Conservation (phyloP, 805 yeast genomes). For the Pichia nakasei region DNA sequence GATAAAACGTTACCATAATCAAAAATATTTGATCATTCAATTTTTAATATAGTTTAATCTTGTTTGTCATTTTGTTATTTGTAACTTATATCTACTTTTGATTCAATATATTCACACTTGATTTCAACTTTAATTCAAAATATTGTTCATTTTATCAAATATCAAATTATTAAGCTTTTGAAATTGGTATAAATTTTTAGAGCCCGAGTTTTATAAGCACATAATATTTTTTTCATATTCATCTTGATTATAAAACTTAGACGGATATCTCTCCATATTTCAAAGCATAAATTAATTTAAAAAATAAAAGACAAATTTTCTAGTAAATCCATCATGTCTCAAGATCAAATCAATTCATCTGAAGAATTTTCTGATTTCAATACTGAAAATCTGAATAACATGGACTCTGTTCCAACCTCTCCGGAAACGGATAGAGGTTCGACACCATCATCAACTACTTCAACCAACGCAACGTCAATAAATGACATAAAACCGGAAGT, state of each 20-base stretch:
- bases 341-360: slow-evolving; percentile 9
- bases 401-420: slow-evolving; percentile 20
- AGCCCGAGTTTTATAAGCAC: slow-evolving; percentile 16
- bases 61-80: not conserved
- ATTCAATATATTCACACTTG: too few species aligned
- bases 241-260: slow-evolving; percentile 17
- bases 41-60: not conserved
- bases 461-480: slow-evolving; percentile 25
- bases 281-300: slow-evolving; percentile 11
- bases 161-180: slow-evolving; percentile 8
- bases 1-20: not conserved
- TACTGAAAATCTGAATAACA: slow-evolving; percentile 6
- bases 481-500: not conserved
- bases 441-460: slow-evolving; percentile 33
- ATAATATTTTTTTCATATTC: not conserved
- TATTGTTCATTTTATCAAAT: slow-evolving; percentile 5
- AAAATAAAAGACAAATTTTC: not conserved
- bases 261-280: slow-evolving; percentile 29
- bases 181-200: slow-evolving; percentile 18
- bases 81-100: not conserved
- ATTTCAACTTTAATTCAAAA: not conserved
- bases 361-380: slow-evolving; percentile 15
- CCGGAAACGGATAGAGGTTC: slow-evolving; percentile 28
- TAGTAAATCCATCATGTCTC: slow-evolving; percentile 1
- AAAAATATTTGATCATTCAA: not conserved